A percentile compares a stretch with the other conserved stretches of the same genome.
These are phyloP conservation scores for Mrakiaceae sp. DNA, from an alignment of 1,284 basidiomycete genomes.

Conservation along the genomic window DNA sequence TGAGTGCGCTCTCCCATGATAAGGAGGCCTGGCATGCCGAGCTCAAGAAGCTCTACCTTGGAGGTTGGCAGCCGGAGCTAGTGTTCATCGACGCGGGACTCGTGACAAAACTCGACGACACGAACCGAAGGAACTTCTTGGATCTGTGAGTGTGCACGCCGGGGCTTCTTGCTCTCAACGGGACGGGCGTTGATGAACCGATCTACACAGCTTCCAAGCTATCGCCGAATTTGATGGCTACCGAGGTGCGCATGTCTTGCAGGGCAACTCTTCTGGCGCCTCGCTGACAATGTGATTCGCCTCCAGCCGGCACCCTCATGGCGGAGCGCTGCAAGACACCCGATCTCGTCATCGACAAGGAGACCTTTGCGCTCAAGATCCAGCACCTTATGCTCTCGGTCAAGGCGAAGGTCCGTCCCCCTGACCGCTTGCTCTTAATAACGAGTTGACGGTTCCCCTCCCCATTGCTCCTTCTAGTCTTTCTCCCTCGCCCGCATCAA, in stretches of 20 bases:
- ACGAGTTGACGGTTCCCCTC: background rate
- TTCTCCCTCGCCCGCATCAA: constrained; percentile 87
- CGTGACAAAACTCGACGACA: constrained; percentile 69
- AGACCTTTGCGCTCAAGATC: constrained; percentile 94
- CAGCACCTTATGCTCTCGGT: constrained; percentile 88
- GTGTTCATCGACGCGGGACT: constrained; percentile 95
- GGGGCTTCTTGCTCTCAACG: background rate
- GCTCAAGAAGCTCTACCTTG: constrained; percentile 50
- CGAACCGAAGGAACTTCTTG: constrained; percentile 82
- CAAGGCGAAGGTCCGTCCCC: constrained; percentile 75
- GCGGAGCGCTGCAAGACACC: constrained; percentile 88
- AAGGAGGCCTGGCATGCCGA: constrained; percentile 60
- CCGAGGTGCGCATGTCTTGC: constrained; percentile 31
- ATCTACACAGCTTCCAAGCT: constrained; percentile 53
- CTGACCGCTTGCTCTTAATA: background rate
- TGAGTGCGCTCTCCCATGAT: constrained; percentile 48
- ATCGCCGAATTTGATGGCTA: constrained; percentile 96
- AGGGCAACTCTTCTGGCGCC: background rate
- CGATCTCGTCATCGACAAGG: constrained; percentile 77
- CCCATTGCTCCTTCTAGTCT: background rate
- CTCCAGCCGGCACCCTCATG: constrained; percentile 76
- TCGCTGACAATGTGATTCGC: background rate
- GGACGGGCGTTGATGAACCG: background rate
- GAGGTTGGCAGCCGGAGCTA: constrained; percentile 85
- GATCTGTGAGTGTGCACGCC: constrained; percentile 46